Conservation (phyloP, 257 asterid species). For the Ophiorrhiza pumila region DNA sequence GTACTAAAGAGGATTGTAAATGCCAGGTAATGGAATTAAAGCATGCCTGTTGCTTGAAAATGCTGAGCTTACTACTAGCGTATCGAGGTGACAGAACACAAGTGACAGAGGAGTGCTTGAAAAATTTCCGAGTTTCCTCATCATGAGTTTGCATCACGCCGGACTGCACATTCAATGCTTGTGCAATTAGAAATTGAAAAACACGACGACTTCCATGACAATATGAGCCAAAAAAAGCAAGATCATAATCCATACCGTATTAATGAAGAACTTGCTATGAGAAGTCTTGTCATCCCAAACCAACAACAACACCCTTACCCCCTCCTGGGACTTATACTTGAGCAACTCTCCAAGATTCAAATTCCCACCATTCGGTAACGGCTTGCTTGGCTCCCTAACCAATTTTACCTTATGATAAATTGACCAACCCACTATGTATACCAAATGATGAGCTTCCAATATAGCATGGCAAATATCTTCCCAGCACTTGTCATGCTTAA, state of each 20-base stretch:
- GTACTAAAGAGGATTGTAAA: conserved; percentile 6
- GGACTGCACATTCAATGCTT: conserved; percentile 38
- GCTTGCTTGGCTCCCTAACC: conserved; percentile 69
- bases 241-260: conserved; percentile 47
- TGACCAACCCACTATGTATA: conserved; percentile 77
- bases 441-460: conserved; percentile 73
- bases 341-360: conserved; percentile 81
- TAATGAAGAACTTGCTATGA: conserved; percentile 71
- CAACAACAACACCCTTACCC: conserved; percentile 84
- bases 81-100: conserved; percentile 94
- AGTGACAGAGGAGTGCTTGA: conserved; percentile 87
- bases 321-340: conserved; percentile 90
- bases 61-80: conserved; percentile 96
- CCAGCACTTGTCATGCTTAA: conserved; percentile 63
- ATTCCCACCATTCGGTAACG: conserved; percentile 80
- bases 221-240: not conserved
- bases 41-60: conserved; percentile 96
- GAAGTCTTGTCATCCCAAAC: conserved; percentile 99
- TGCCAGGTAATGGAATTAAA: conserved; percentile 26
- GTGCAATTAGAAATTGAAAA: not conserved
- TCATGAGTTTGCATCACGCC: conserved; percentile 98
- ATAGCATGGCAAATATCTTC: conserved; percentile 78
- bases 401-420: conserved; percentile 62
- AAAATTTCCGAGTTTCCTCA: conserved; percentile 88
- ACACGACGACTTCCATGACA: too few relatives aligned